These are phyloP conservation scores for Aspergillus tamarii DNA, from an alignment of 2,329 filamentous ascomycete genomes.

Conservation along the genomic window DNA sequence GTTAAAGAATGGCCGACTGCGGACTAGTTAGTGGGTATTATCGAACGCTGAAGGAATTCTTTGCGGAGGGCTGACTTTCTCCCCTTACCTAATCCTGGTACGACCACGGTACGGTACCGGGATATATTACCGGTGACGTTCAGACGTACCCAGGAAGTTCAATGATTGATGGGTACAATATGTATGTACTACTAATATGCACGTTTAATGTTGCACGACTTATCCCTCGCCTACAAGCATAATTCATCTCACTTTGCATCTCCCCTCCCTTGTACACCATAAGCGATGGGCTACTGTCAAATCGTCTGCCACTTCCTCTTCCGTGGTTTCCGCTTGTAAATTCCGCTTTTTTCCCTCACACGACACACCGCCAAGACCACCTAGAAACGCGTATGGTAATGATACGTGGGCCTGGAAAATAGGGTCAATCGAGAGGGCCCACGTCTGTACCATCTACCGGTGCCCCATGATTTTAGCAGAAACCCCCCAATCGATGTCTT, in stretches of 20 bases:
- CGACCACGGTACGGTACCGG: background rate
- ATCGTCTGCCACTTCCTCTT: background rate
- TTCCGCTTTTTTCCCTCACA: conserved; percentile 11
- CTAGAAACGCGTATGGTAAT: conserved; percentile 1
- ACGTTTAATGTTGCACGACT: background rate
- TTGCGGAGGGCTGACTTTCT: background rate
- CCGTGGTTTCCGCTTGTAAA: background rate
- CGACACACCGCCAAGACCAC: conserved; percentile 17
- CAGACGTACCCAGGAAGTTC: background rate
- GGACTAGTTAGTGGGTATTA: background rate
- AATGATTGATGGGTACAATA: background rate
- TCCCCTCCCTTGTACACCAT: background rate
- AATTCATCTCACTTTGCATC: background rate
- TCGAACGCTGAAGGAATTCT: conserved; percentile 5
- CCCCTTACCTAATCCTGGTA: background rate
- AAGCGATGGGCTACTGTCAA: background rate
- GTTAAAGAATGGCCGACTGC: background rate
- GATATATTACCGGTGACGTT: background rate
- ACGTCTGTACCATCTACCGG: background rate
- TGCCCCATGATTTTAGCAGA: background rate
- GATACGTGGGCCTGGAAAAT: background rate
- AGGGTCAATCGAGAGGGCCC: background rate
- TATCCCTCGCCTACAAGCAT: background rate
- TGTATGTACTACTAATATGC: background rate
- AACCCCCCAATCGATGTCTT: background rate